A percentile compares a stretch with the other conserved stretches of the same genome.
These are phyloP conservation scores for Neofusicoccum parvum DNA, from an alignment of 2,329 filamentous ascomycete genomes.

Conservation along the genomic window DNA sequence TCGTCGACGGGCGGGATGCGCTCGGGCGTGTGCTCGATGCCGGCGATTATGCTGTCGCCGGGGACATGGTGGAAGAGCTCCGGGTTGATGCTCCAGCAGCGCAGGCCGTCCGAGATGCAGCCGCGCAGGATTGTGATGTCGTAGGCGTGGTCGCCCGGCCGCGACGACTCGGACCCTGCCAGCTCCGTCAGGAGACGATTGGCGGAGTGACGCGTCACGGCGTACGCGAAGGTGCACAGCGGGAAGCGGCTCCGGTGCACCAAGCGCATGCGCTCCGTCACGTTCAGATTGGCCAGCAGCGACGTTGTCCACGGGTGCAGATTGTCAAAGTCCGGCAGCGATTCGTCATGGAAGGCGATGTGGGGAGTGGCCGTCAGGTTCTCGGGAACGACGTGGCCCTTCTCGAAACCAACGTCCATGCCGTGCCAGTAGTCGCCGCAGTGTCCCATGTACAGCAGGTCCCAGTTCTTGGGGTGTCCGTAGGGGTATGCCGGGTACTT, in stretches of 20 bases:
- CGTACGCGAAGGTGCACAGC: slow-evolving; percentile 50
- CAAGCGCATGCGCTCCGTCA: slow-evolving; percentile 40
- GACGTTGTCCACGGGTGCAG: slow-evolving; percentile 44
- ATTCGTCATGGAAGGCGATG: slow-evolving; percentile 39
- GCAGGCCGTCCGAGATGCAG: slow-evolving; percentile 38
- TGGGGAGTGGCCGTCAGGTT: slow-evolving; percentile 38
- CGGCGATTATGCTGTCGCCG: slow-evolving; percentile 41
- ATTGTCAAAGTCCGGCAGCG: slow-evolving; percentile 37
- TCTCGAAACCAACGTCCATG: slow-evolving; percentile 25
- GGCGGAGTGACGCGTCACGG: slow-evolving; percentile 44
- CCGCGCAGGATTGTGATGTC: slow-evolving; percentile 47
- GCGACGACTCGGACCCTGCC: slow-evolving; percentile 29
- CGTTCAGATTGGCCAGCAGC: slow-evolving; percentile 38
- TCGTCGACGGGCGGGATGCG: slow-evolving; percentile 38
- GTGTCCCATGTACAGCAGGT: slow-evolving; percentile 48
- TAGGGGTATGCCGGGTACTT: slow-evolving; percentile 39
- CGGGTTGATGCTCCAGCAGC: slow-evolving; percentile 48
- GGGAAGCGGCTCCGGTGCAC: slow-evolving; percentile 47
- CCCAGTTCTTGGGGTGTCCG: slow-evolving; percentile 44
- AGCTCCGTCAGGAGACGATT: slow-evolving; percentile 42
- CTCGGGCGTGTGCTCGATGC: slow-evolving; percentile 33
- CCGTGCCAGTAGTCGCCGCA: slow-evolving; percentile 47
- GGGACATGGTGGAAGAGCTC: slow-evolving; percentile 50
- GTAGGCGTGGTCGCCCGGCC: slow-evolving; percentile 35
- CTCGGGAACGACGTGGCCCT: slow-evolving; percentile 28